Evolutionary conservation across 148 eudicot genomes (phyloP).

Genomic region (Chenopodium formosanum): DNA sequence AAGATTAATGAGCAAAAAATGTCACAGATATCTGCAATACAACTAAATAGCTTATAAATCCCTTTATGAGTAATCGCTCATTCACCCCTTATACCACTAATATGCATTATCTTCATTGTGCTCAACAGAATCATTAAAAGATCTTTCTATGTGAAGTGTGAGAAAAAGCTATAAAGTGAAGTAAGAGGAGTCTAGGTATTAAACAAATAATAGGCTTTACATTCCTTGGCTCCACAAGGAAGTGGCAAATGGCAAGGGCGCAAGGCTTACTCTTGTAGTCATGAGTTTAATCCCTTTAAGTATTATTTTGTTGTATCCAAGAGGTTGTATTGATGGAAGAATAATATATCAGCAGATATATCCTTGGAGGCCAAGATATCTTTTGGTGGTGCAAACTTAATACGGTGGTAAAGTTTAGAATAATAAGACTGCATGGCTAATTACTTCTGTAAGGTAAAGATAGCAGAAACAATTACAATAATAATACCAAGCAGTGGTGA

Average conservation of each 20-base stretch:
- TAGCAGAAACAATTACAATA: too few species aligned
- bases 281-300: neutral
- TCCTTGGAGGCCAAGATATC: too few species aligned
- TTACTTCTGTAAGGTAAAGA: too few species aligned
- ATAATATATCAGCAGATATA: too few species aligned
- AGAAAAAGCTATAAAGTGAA: neutral
- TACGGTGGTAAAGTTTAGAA: too few species aligned
- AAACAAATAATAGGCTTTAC: neutral
- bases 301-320: neutral
- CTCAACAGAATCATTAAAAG: neutral
- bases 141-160: neutral
- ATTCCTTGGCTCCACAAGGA: neutral
- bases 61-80: neutral
- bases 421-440: too few species aligned
- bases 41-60: neutral
- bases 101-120: neutral
- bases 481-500: too few species aligned
- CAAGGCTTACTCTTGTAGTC: neutral
- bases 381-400: too few species aligned
- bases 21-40: neutral
- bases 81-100: neutral
- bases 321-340: neutral
- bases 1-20: slow-evolving; percentile 4
- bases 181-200: neutral
- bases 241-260: neutral